Conservation (phyloP, 208 protist genomes). For the Leishmania arabica region DNA sequence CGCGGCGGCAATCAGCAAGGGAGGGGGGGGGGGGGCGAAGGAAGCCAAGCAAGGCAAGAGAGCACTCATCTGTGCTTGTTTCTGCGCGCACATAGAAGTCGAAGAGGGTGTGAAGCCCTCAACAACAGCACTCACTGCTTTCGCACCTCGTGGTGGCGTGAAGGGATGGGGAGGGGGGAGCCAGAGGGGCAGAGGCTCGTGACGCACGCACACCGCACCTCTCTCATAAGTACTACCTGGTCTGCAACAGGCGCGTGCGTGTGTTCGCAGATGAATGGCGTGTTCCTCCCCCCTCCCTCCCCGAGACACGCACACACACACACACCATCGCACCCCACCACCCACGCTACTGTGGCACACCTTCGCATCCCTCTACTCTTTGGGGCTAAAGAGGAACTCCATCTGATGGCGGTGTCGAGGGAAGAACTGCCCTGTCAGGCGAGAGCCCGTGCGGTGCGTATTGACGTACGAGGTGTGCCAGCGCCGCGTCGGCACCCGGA, state of each 20-base stretch:
- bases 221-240: neutral
- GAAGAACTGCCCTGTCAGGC: constrained; percentile 84
- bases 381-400: constrained; percentile 87
- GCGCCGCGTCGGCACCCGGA: constrained; percentile 79
- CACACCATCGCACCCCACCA: too few species aligned
- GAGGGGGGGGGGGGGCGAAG: neutral
- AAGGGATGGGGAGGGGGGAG: neutral
- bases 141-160: neutral
- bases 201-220: neutral
- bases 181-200: neutral
- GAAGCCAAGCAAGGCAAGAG: constrained; percentile 9
- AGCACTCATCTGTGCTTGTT: neutral
- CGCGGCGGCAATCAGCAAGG: neutral
- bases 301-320: neutral
- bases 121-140: neutral
- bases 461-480: constrained; percentile 93
- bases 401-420: constrained; percentile 86
- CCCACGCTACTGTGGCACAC: neutral
- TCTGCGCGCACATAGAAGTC: neutral
- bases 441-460: constrained; percentile 86
- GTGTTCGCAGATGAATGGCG: neutral
- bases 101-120: neutral
- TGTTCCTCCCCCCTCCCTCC: neutral
- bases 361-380: constrained; percentile 43
- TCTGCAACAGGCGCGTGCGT: neutral